Evolutionary conservation across 257 asterid species (phyloP).

Genomic region (Craterostigma plantagineum): DNA sequence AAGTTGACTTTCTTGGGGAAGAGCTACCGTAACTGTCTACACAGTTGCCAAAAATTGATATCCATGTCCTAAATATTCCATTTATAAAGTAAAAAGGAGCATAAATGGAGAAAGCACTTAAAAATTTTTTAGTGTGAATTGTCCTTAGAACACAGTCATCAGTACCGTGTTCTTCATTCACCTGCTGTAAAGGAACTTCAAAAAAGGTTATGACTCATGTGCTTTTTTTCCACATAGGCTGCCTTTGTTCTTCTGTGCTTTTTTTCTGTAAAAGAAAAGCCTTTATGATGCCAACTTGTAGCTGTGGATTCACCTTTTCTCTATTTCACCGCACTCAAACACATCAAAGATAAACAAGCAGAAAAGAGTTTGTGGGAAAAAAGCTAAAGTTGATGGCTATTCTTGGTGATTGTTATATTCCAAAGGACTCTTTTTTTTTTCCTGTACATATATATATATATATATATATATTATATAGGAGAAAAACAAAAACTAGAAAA

Average conservation of each 20-base stretch:
- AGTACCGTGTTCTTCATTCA: conserved; percentile 21
- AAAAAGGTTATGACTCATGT: conserved; percentile 7
- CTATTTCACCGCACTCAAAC: conserved; percentile 7
- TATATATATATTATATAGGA: neutral
- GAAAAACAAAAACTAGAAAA: neutral
- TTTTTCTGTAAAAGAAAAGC: no score
- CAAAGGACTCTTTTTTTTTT: conserved; percentile 2
- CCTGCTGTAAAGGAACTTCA: neutral
- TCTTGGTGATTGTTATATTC: neutral
- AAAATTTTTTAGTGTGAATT: no score
- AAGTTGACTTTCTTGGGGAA: no score
- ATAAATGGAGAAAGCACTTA: conserved; percentile 3
- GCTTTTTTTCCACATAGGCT: conserved; percentile 11
- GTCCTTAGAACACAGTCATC: conserved; percentile 17
- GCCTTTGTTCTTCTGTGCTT: conserved; percentile 8
- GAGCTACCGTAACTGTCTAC: neutral
- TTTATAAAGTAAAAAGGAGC: conserved; percentile 14
- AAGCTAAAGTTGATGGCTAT: conserved; percentile 4
- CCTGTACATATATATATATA: neutral
- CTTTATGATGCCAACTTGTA: conserved; percentile 16
- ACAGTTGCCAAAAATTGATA: neutral
- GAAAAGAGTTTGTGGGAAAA: conserved; percentile 3
- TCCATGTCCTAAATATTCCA: conserved; percentile 9
- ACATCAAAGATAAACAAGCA: conserved; percentile 8
- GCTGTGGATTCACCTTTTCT: conserved; percentile 15